These are phyloP conservation scores for Petasospora fabianii DNA, from an alignment of 1,139 yeast species.

Conservation along the genomic window DNA sequence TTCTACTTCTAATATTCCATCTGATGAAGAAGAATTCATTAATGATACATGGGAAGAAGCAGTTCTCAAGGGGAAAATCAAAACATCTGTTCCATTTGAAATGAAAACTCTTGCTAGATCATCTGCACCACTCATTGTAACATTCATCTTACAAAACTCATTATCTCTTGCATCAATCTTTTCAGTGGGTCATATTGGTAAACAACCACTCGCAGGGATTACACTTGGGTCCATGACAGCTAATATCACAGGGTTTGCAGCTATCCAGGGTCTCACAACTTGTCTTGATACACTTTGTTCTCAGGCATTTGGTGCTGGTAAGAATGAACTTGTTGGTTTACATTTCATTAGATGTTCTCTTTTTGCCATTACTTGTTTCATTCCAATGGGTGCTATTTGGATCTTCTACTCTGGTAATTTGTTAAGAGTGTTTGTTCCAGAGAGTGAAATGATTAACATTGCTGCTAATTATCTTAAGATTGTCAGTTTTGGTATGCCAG, in stretches of 20 bases:
- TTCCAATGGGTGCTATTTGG: conserved; percentile 39
- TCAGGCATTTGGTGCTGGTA: conserved; percentile 47
- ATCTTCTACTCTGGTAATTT: conserved; percentile 15
- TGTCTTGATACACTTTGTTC: conserved; percentile 51
- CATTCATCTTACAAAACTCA: conserved; percentile 48
- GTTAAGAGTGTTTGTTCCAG: conserved; percentile 21
- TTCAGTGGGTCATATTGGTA: conserved; percentile 48
- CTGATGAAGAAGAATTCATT: conserved; percentile 12
- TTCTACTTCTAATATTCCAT: conserved; percentile 1
- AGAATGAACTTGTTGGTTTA: conserved; percentile 37
- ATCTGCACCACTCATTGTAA: conserved; percentile 44
- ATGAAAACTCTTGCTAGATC: conserved; percentile 24
- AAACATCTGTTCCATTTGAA: conserved; percentile 21
- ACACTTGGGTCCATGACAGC: conserved; percentile 39
- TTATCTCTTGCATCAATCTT: conserved; percentile 47
- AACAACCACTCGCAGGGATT: conserved; percentile 45
- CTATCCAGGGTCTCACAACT: conserved; percentile 53
- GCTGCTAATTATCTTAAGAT: conserved; percentile 34
- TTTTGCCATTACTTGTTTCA: conserved; percentile 35
- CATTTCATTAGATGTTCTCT: conserved; percentile 41
- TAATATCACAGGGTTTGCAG: conserved; percentile 45
- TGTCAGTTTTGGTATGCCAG: conserved; percentile 38
- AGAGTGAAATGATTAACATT: conserved; percentile 22
- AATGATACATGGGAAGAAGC: conserved; percentile 26
- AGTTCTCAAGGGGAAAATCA: conserved; percentile 20